Evolutionary conservation across 306 rosid genomes (phyloP).

Genomic region (Oemleria cerasiformis): DNA sequence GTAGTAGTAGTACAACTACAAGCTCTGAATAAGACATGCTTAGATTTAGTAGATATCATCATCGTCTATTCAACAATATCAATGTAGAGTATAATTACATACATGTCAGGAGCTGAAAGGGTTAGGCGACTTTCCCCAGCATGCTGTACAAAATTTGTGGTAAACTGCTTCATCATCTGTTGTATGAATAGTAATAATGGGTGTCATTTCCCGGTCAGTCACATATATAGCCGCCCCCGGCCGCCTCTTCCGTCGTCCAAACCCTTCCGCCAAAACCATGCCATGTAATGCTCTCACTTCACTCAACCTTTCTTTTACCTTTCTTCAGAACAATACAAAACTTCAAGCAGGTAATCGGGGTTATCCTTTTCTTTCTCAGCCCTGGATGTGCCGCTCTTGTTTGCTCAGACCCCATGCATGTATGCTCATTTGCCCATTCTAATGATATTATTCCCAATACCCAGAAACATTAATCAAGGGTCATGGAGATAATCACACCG

Average conservation of each 20-base stretch:
- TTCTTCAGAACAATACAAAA: conserved; percentile 66
- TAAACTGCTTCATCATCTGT: conserved; percentile 31
- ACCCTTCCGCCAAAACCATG: conserved; percentile 80
- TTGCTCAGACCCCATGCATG: conserved; percentile 40
- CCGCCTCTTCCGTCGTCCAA: conserved; percentile 33
- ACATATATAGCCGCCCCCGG: conserved; percentile 8
- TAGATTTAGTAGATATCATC: conserved; percentile 8
- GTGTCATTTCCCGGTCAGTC: conserved; percentile 38
- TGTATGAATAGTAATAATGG: conserved; percentile 23
- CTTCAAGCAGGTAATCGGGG: conserved; percentile 66
- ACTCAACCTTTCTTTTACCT: conserved; percentile 31
- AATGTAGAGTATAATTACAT: conserved; percentile 64
- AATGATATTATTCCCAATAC: conserved; percentile 44
- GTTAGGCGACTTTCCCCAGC: conserved; percentile 53
- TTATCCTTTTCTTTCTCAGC: conserved; percentile 74
- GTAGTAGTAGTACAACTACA: neutral
- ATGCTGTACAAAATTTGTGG: conserved; percentile 56
- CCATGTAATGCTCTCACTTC: conserved; percentile 61
- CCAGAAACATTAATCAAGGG: conserved; percentile 31
- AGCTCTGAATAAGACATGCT: conserved; percentile 10
- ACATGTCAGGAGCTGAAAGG: conserved; percentile 85
- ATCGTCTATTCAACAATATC: conserved; percentile 23
- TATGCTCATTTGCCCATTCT: conserved; percentile 45
- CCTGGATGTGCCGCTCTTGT: conserved; percentile 59
- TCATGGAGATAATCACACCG: conserved; percentile 28